Percentiles rank a stretch among this genome's conserved stretches.
Evolutionary conservation across 192 early-diverging fungal species (phyloP).

Genomic region (Mortierella alpina): DNA sequence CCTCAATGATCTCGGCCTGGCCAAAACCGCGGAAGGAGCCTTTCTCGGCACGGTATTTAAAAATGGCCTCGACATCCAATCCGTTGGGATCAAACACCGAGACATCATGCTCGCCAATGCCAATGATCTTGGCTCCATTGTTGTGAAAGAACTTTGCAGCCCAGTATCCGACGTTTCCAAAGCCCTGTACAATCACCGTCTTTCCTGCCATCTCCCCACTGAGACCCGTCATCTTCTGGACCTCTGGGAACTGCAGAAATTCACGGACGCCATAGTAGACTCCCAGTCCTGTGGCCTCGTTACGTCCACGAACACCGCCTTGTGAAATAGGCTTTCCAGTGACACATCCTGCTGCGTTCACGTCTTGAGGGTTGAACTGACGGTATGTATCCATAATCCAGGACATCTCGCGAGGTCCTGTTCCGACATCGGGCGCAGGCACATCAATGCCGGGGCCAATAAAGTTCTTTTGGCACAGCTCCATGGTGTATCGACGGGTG

Average conservation of each 20-base stretch:
- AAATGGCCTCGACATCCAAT: constrained; percentile 73
- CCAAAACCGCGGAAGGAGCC: constrained; percentile 77
- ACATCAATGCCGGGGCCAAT: constrained; percentile 87
- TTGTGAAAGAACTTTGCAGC: constrained; percentile 84
- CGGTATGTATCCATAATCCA: constrained; percentile 90
- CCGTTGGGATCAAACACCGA: constrained; percentile 73
- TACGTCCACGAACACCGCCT: constrained; percentile 86
- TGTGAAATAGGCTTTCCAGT: constrained; percentile 84
- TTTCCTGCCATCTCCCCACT: constrained; percentile 67
- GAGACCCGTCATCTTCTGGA: constrained; percentile 76
- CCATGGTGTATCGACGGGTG: constrained; percentile 84
- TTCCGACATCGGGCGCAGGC: constrained; percentile 87
- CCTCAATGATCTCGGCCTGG: constrained; percentile 69
- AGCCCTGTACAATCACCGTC: constrained; percentile 83
- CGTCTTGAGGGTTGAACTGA: constrained; percentile 84
- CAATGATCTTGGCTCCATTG: constrained; percentile 80
- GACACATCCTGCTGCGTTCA: constrained; percentile 84
- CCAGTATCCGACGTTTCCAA: constrained; percentile 89
- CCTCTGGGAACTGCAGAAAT: constrained; percentile 82
- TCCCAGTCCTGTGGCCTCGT: constrained; percentile 85
- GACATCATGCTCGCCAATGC: constrained; percentile 77
- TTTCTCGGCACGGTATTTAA: constrained; percentile 68
- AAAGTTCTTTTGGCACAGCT: constrained; percentile 88
- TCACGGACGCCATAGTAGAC: constrained; percentile 86
- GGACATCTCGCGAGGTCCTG: constrained; percentile 84